phyloP scores from a whole-genome alignment of 495 filamentous ascomycete species.

The Tetracladium setigerum region DNA sequence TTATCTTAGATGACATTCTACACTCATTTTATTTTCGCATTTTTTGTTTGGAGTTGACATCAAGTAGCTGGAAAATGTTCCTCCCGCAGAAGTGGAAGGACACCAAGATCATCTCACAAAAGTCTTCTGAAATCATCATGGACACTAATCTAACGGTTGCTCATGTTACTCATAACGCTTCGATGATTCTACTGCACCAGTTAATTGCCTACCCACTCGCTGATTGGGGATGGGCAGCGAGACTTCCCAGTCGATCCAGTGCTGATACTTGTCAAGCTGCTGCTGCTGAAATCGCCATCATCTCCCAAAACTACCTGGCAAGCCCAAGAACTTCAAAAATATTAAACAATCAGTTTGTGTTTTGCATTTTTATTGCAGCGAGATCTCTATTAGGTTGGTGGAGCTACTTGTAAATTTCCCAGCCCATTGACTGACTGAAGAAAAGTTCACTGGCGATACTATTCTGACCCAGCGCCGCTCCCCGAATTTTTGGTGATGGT shows the following conservation, averaged over 20 bases:
- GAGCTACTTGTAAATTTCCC: not conserved
- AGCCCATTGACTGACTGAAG: not conserved
- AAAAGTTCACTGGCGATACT: conserved; percentile 7
- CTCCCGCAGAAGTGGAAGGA: conserved; percentile 33
- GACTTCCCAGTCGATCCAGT: conserved; percentile 26
- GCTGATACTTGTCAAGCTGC: conserved; percentile 33
- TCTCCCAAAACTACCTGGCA: conserved; percentile 29
- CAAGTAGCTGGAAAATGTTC: conserved; percentile 32
- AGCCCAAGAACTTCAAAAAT: conserved; percentile 13
- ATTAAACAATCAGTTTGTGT: conserved; percentile 31
- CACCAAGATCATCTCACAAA: conserved; percentile 26
- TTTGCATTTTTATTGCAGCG: conserved; percentile 33
- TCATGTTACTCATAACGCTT: conserved; percentile 39
- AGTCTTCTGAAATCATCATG: conserved; percentile 26
- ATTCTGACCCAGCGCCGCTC: conserved; percentile 12
- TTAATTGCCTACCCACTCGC: conserved; percentile 32
- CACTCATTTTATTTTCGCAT: not conserved
- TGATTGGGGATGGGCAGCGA: conserved; percentile 25
- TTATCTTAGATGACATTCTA: not conserved
- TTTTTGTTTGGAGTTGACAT: not conserved
- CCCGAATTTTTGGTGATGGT: conserved; percentile 26
- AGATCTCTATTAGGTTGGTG: conserved; percentile 24
- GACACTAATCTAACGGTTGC: conserved; percentile 38
- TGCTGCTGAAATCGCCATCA: conserved; percentile 28
- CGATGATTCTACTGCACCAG: conserved; percentile 38